Evolutionary conservation across 108 stramenopile species (phyloP).

Genomic region (Schizochytrium sp.): DNA sequence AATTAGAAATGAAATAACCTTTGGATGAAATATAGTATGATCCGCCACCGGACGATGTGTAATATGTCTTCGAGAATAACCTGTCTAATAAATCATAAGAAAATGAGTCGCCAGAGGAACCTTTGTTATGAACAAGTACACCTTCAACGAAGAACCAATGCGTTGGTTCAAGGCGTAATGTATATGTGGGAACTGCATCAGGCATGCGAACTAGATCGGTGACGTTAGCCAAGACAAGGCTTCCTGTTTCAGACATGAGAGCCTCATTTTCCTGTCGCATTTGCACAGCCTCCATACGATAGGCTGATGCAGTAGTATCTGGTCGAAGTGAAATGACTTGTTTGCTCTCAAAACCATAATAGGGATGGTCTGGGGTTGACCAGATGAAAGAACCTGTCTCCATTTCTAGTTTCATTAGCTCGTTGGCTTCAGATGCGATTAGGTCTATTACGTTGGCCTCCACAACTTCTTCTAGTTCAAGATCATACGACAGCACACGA

Average conservation of each 20-base stretch:
- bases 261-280: not conserved
- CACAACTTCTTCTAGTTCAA: no score
- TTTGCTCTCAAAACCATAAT: not conserved
- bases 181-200: no score
- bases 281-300: not conserved
- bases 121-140: conserved; percentile 36
- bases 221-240: no score
- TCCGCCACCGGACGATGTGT: not conserved
- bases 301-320: not conserved
- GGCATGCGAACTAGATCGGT: no score
- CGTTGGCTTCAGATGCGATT: not conserved
- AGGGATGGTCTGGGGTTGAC: conserved; percentile 59
- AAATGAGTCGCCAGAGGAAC: not conserved
- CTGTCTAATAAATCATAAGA: not conserved
- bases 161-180: not conserved
- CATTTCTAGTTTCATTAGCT: not conserved
- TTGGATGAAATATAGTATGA: not conserved
- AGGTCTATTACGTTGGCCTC: not conserved
- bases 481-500: not conserved
- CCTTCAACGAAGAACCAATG: conserved; percentile 44
- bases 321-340: not conserved
- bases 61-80: not conserved
- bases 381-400: not conserved
- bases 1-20: not conserved
- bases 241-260: not conserved